Percentiles rank a stretch among this genome's conserved stretches.
Conservation (phyloP, 2,329 filamentous ascomycete genomes). For the Sordariomycetes sp. region DNA sequence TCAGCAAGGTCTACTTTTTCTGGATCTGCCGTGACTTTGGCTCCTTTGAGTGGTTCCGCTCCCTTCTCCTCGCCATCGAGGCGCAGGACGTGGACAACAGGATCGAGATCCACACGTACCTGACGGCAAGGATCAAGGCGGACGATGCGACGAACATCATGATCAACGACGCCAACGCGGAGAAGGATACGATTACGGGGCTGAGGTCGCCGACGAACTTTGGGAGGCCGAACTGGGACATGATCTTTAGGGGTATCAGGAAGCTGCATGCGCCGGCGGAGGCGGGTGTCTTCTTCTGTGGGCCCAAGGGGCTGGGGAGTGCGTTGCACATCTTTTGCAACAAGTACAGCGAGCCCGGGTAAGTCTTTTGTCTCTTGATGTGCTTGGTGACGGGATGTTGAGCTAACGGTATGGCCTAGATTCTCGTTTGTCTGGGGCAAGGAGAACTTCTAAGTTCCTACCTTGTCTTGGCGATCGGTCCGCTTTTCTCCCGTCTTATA, state of each 20-base stretch:
- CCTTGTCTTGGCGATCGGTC: no score
- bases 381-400: no score
- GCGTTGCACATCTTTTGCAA: constrained; percentile 73
- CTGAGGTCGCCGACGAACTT: constrained; percentile 75
- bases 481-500: no score
- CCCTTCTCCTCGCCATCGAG: constrained; percentile 71
- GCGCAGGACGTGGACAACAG: constrained; percentile 71
- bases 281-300: constrained; percentile 75
- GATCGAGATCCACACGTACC: constrained; percentile 82
- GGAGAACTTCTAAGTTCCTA: constrained; percentile 44
- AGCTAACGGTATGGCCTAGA: constrained; percentile 18
- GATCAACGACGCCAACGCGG: constrained; percentile 79
- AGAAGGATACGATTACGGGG: constrained; percentile 75
- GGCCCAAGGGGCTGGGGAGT: constrained; percentile 67
- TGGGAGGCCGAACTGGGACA: constrained; percentile 79
- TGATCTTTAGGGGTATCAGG: constrained; percentile 73
- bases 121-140: constrained; percentile 75
- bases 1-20: constrained; percentile 85
- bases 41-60: constrained; percentile 83
- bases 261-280: constrained; percentile 64
- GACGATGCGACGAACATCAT: constrained; percentile 85
- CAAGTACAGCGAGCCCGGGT: constrained; percentile 74
- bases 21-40: constrained; percentile 85
- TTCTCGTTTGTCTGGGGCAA: constrained; percentile 58
- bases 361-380: no score